A percentile compares a stretch with the other conserved stretches of the same genome.
Evolutionary conservation across 306 rosid species (phyloP).

Genomic region (Sechiopsis laciniata): DNA sequence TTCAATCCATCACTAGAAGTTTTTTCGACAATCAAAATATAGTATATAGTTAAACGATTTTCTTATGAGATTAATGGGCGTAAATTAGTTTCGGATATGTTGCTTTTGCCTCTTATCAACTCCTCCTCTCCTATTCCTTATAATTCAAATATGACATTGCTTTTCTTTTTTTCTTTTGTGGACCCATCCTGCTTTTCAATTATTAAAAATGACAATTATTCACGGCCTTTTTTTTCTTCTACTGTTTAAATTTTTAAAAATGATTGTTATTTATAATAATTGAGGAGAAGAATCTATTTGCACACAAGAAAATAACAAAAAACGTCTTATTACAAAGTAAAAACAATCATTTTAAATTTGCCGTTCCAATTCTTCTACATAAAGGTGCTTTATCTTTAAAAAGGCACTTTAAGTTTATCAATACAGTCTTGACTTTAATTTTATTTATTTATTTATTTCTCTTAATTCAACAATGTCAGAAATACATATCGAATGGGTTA

Average conservation of each 20-base stretch:
- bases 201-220: conserved; percentile 11
- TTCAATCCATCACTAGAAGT: no score
- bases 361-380: neutral
- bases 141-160: neutral
- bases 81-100: neutral
- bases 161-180: neutral
- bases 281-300: neutral
- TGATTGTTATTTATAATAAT: conserved; percentile 4
- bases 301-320: neutral
- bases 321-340: neutral
- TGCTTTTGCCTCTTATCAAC: conserved; percentile 15
- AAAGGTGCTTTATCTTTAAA: neutral
- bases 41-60: no score
- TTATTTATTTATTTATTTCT: no score
- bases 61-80: no score
- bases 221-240: neutral
- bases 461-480: no score
- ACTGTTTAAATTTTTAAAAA: neutral
- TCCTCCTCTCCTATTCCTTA: conserved; percentile 3
- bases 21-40: no score
- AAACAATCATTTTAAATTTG: neutral
- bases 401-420: neutral
- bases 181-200: conserved; percentile 5
- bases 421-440: no score
- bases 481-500: no score